A percentile compares a stretch with the other conserved stretches of the same genome.
These are phyloP conservation scores for Angomonas desouzai DNA, from an alignment of 208 protist genomes.

Conservation along the genomic window DNA sequence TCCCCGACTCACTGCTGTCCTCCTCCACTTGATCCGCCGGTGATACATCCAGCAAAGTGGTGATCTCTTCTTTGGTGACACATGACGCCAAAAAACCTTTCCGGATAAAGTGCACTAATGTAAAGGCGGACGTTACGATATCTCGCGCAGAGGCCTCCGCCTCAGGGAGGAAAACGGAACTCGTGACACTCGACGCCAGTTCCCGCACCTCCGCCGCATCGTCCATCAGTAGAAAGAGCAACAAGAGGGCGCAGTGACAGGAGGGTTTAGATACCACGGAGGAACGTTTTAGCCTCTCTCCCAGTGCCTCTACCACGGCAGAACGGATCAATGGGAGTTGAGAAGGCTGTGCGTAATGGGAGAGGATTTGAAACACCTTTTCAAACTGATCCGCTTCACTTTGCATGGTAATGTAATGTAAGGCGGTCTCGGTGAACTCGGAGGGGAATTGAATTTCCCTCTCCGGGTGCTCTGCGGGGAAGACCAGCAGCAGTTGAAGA, in stretches of 20 bases:
- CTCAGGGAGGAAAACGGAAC: background rate
- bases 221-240: conserved; percentile 71
- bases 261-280: background rate
- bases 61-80: background rate
- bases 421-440: background rate
- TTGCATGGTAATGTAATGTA: background rate
- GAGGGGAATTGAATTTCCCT: background rate
- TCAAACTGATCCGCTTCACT: background rate
- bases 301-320: conserved; percentile 48
- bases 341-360: conserved; percentile 41
- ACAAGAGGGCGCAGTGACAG: conserved; percentile 14
- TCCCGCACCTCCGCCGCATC: conserved; percentile 65
- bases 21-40: background rate
- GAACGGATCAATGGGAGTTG: conserved; percentile 50
- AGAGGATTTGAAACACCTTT: conserved; percentile 20
- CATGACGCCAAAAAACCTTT: background rate
- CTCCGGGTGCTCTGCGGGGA: background rate
- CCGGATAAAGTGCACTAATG: background rate
- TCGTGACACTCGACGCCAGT: conserved; percentile 28
- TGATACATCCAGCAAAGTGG: background rate
- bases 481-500: background rate
- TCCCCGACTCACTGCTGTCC: background rate
- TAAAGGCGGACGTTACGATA: background rate
- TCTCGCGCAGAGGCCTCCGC: background rate
- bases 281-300: background rate